Evolutionary conservation across 306 rosid species (phyloP), one percentile per base, ranked within the genome.

Genomic region (Fragaria ananassa): DNA sequence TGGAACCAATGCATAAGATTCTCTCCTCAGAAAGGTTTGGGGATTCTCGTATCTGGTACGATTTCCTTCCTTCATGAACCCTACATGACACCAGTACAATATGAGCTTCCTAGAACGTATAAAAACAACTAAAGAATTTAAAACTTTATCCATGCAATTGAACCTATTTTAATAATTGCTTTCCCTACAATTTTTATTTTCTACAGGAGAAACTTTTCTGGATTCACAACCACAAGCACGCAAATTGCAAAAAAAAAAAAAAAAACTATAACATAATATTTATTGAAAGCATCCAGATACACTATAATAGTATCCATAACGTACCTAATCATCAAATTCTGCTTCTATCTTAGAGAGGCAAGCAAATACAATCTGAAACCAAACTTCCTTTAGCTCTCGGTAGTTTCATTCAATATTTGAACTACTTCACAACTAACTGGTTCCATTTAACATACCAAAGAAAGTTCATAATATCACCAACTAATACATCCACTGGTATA

Each of bases 1-100:
- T 88, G 85, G 92, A 88, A 78, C 93, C 91, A 79, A 92, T 78
- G 81, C 97, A 95, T 77, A 95, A 79, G 76, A 95, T 84, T 83
- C 82, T 89, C 84, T 95, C 99, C 81, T 74, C 75, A 12, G 71
- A 78, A 75, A 88, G 86, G 85, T 89, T 78, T 57, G 86, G 87
- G 78, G 74, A 86, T 83, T 89, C 91, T 57, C 76, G 87, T 85
- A 77, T 83, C 74, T 93, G 93, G 84, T 92, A 90, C 41, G 85
- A 87, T 81, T 85, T 89, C 71, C 86, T 82, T 85, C 86, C 89
- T 81, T 87, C 92, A 44, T 83, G 93, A 66, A 92, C 92, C 90
- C 99, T 95, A 77, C 83, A 86, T 66, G 51, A 85, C 68, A 82
- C 60, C 80, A 87, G 76, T 41, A 71, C 37, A 79, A 70, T 49